Evolutionary conservation across 768 basidiomycete species (phyloP), one percentile per base, ranked within the genome.

Genomic region (Termitomyces sp.): DNA sequence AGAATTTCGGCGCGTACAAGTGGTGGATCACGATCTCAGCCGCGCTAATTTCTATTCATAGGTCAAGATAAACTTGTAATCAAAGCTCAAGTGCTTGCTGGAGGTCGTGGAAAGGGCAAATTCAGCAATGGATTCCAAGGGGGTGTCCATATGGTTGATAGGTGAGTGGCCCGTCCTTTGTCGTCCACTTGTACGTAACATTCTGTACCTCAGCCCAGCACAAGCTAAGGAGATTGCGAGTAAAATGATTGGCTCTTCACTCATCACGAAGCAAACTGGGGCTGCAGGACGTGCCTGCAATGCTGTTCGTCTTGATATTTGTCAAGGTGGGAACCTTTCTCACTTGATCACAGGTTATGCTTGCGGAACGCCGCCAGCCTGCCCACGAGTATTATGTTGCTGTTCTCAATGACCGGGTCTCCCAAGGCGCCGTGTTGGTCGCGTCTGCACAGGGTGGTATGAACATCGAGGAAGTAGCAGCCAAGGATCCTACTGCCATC

Each of bases 381-480:
- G 84, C 86, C 46, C 97, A 99, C 73, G 97, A 99, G 74, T 98
- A 98, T 82, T 99, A 99, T 70, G 91, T 96, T 55, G 97, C 97
- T 14, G 86, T 98, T 37, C 85, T 99, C 58, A 98, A 98, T 71
- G 97, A 99, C 81, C 92, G 97, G 66, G 85, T 84, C 14, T 80
- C 89, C 6, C 88, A 94, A 62, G 89, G 92, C 14, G 92, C 94
- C 48, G 97, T 98, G 36, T 84, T 99, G 51, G 96, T 99, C 57
- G 89, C 89, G 20, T 98, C 97, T 48, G 83, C 83, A 20, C 95
- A 98, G 72, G 97, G 97, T 59, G 97, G 97, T 60, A 99, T 99
- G 97, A 98, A 98, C 77, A 99, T 99, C 70, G 97, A 99, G 75
- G 97, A 99, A 70, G 97, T 99, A 51, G 97, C 97, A 32, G 92